Percentiles rank a stretch among this genome's conserved stretches.
Conservation (phyloP, 768 basidiomycete species). For the Tricholomella constricta region DNA sequence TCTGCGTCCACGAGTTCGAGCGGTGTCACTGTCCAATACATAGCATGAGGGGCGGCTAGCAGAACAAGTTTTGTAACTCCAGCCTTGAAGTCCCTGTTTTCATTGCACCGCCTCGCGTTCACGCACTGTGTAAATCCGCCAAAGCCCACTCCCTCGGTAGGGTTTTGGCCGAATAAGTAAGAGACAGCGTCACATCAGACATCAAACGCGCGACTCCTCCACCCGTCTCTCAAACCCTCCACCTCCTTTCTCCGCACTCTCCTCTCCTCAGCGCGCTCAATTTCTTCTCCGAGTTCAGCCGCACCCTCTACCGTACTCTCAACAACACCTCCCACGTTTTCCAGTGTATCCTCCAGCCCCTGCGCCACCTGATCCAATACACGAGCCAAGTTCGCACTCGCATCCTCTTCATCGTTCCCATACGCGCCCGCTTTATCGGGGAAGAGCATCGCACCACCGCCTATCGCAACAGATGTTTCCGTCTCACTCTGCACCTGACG, state of each 20-base stretch:
- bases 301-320: slow-evolving; percentile 6
- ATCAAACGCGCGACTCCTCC: slow-evolving; percentile 40
- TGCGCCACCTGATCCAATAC: slow-evolving; percentile 20
- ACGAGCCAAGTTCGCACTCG: slow-evolving; percentile 4
- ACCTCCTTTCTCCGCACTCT: slow-evolving; percentile 24
- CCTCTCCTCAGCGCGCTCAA: slow-evolving; percentile 27
- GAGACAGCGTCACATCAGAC: slow-evolving; percentile 11
- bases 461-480: slow-evolving; percentile 37
- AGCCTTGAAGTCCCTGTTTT: too few relatives aligned
- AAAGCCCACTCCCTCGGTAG: too few relatives aligned
- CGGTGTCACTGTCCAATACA: too few relatives aligned
- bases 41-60: too few relatives aligned
- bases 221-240: slow-evolving; percentile 23
- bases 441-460: slow-evolving; percentile 37
- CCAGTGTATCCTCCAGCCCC: slow-evolving; percentile 14
- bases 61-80: too few relatives aligned
- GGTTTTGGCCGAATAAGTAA: too few relatives aligned
- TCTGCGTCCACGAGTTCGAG: too few relatives aligned
- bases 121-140: too few relatives aligned
- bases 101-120: too few relatives aligned
- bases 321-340: slow-evolving; percentile 14
- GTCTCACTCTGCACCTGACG: background rate
- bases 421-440: slow-evolving; percentile 33
- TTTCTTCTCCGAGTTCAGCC: slow-evolving; percentile 13
- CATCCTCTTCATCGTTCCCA: slow-evolving; percentile 21